phyloP scores from a whole-genome alignment of 768 basidiomycete genomes.

The Tricholoma sp. region DNA sequence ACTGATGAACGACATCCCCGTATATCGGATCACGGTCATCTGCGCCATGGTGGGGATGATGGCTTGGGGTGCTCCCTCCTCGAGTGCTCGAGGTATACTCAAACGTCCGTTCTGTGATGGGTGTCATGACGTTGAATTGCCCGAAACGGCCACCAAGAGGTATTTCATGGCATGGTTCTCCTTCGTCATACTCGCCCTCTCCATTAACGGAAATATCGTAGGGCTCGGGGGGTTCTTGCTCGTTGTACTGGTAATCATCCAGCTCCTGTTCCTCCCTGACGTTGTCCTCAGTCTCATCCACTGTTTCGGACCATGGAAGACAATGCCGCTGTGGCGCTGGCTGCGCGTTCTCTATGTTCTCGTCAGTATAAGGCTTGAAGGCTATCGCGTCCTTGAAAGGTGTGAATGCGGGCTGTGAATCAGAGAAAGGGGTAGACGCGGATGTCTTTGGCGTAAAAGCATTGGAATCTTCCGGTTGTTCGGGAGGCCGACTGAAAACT shows the following conservation, averaged over 20 bases:
- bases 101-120: constrained; percentile 91
- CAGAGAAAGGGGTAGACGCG: constrained; percentile 35
- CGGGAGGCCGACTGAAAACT: constrained; percentile 73
- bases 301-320: constrained; percentile 17
- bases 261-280: constrained; percentile 29
- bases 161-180: constrained; percentile 37
- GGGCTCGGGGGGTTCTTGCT: constrained; percentile 28
- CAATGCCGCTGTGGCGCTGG: constrained; percentile 6
- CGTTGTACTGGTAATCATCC: constrained; percentile 25
- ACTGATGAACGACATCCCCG: constrained; percentile 23
- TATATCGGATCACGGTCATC: constrained; percentile 16
- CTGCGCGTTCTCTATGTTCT: constrained; percentile 2
- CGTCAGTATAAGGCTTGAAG: constrained; percentile 32
- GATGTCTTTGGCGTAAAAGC: constrained; percentile 45
- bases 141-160: constrained; percentile 76
- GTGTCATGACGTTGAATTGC: constrained; percentile 91
- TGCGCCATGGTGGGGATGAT: constrained; percentile 14
- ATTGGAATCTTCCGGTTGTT: constrained; percentile 35
- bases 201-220: constrained; percentile 26
- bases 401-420: constrained; percentile 32
- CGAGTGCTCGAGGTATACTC: constrained; percentile 72
- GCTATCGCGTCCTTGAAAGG: constrained; percentile 36
- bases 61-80: constrained; percentile 36
- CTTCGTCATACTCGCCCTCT: constrained; percentile 33
- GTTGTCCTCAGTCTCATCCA: constrained; percentile 23